Evolutionary conservation across 2,329 filamentous ascomycete genomes (phyloP), one percentile per base, ranked within the genome.

Genomic region (Fusarium tanahbumbuense): DNA sequence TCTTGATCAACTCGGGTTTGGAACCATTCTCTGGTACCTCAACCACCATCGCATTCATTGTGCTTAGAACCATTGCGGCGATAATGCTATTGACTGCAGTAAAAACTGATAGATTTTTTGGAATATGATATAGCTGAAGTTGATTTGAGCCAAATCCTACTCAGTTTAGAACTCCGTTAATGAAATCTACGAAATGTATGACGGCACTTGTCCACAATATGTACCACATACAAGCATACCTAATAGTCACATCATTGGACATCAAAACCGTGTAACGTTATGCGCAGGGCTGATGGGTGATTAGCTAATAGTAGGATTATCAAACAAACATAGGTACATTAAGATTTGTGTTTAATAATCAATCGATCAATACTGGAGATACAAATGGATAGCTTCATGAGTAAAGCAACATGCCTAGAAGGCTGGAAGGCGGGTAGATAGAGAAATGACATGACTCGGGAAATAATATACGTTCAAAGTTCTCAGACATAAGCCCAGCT

Each of bases 21-120:
- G 61, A 64, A 34, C 53, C 64, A 47, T 62, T 50, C 20, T 68
- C 59, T 22, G 61, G 60, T 12, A 59, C 71, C 55, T 72, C 68
- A 8, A 70, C 45, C 25, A 73, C 71, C 22, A 73, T 47, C 15
- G 68, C 65, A 30, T 62, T 53, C 69, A 67, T 70, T 30, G 56
- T 66, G 30, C 54, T 62, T 20, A 56, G 42, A 48, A 46, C 32
- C 69, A 72, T 72, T 47, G 41, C 61, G 32, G 23, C 20, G 6
- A 13, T 9, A 22, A 16, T 55, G 15, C 9, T 20, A 41, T 37
- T 30, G 20, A 5, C 23, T n/a, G 16, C 6, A 16, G n/a, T 42
- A 37, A 1, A 13, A 13, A 15, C 5, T 20, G 6, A 18, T 23
- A 37, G 8, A 12, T 5, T 11, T 18, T 18, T n/a, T 42, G 15